Conservation (phyloP, 495 filamentous ascomycete genomes). For the Penicillium coprophilum region DNA sequence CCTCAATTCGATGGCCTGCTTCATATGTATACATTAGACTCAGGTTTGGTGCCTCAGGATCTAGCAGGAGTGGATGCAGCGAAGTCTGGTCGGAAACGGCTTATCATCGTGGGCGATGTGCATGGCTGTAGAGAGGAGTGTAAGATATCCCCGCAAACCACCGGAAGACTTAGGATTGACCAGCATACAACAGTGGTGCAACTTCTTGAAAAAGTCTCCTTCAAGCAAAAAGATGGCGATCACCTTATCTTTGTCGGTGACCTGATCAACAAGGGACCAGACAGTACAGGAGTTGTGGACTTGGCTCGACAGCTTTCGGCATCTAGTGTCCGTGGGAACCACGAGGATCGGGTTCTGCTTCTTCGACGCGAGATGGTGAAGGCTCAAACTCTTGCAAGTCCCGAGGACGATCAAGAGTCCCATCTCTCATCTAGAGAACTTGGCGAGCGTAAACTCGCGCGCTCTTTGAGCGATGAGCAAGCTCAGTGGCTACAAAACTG, state of each 20-base stretch:
- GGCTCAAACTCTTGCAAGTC: conserved; percentile 13
- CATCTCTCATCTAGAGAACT: conserved; percentile 26
- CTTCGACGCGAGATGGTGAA: conserved; percentile 44
- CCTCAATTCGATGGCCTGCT: conserved; percentile 50
- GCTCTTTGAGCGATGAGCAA: conserved; percentile 56
- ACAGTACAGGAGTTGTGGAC: conserved; percentile 75
- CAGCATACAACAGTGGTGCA: conserved; percentile 46
- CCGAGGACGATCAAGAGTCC: conserved; percentile 19
- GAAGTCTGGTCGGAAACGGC: conserved; percentile 36
- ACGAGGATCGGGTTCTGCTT: conserved; percentile 79
- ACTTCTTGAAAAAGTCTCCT: conserved; percentile 67
- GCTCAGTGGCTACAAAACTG: conserved; percentile 66
- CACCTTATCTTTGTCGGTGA: conserved; percentile 84
- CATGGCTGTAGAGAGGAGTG: conserved; percentile 75
- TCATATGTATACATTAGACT: conserved; percentile 44
- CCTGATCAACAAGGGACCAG: conserved; percentile 84
- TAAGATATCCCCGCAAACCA: conserved; percentile 27
- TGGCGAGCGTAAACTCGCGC: conserved; percentile 50
- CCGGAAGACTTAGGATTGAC: not conserved
- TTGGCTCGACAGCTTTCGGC: conserved; percentile 67
- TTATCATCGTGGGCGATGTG: conserved; percentile 85
- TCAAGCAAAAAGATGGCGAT: conserved; percentile 57
- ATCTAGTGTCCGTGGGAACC: conserved; percentile 85
- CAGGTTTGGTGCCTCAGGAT: conserved; percentile 31
- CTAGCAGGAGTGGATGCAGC: conserved; percentile 9